Conservation (phyloP, 2,329 filamentous ascomycete genomes). For the Pseudovirgaria hyperparasitica region DNA sequence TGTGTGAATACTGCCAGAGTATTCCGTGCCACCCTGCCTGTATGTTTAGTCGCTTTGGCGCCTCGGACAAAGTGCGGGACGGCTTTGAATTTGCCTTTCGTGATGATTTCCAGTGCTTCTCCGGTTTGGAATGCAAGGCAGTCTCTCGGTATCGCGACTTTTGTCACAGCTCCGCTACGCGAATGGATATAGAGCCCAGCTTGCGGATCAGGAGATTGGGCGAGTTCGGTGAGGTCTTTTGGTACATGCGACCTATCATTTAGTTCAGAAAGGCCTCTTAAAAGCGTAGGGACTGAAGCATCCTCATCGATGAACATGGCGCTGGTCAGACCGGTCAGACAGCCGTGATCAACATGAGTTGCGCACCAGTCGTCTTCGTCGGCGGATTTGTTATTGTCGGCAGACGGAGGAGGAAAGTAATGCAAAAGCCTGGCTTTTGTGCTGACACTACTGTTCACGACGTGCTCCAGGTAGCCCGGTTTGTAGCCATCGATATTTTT, state of each 20-base stretch:
- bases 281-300: slow-evolving; percentile 20
- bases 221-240: slow-evolving; percentile 51
- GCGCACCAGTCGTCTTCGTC: slow-evolving; percentile 91
- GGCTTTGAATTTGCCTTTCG: slow-evolving; percentile 78
- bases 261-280: no score
- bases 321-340: slow-evolving; percentile 82
- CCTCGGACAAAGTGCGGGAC: slow-evolving; percentile 93
- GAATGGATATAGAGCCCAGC: slow-evolving; percentile 93
- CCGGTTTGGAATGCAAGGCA: slow-evolving; percentile 95
- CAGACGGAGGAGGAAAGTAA: slow-evolving; percentile 57
- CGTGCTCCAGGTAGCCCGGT: slow-evolving; percentile 67
- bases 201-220: slow-evolving; percentile 63
- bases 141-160: slow-evolving; percentile 82
- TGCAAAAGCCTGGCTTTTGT: slow-evolving; percentile 88
- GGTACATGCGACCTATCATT: no score
- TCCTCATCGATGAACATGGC: slow-evolving; percentile 92
- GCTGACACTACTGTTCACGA: slow-evolving; percentile 73
- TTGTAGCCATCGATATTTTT: slow-evolving; percentile 67
- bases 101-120: slow-evolving; percentile 83
- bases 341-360: slow-evolving; percentile 81
- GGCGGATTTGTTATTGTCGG: slow-evolving; percentile 21
- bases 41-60: slow-evolving; percentile 43
- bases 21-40: slow-evolving; percentile 44
- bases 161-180: slow-evolving; percentile 67
- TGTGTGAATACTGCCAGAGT: slow-evolving; percentile 95